Conservation (phyloP, 2,329 filamentous ascomycete species). For the Xylaria sp. region DNA sequence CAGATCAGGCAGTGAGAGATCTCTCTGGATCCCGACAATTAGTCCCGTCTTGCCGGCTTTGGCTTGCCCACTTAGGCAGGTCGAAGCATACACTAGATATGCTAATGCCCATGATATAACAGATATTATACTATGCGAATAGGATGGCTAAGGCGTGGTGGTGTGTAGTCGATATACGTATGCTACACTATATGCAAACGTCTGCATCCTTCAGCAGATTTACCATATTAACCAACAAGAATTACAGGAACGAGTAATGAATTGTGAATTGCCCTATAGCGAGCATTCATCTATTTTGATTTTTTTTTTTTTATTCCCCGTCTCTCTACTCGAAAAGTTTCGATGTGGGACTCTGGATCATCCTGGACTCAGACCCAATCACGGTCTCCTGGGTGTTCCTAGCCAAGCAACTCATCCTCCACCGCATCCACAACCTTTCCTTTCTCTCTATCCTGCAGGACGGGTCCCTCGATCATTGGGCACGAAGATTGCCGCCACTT, state of each 20-base stretch:
- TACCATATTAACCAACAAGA: constrained; percentile 29
- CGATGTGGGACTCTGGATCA: constrained; percentile 30
- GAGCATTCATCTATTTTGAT: constrained; percentile 1
- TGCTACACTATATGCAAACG: constrained; percentile 16
- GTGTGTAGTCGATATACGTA: background rate
- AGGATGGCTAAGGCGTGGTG: background rate
- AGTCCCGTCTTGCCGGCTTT: constrained; percentile 35
- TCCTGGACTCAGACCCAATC: constrained; percentile 22
- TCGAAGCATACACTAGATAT: constrained; percentile 23
- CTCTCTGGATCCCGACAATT: constrained; percentile 1
- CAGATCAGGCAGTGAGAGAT: constrained; percentile 24
- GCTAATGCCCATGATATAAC: constrained; percentile 7
- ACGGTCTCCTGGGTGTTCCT: constrained; percentile 30
- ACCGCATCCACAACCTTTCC: constrained; percentile 46
- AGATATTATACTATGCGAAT: constrained; percentile 1
- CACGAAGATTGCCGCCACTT: constrained; percentile 48
- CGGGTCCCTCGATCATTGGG: constrained; percentile 51
- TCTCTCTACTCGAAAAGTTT: constrained; percentile 27
- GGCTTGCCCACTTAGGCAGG: constrained; percentile 41
- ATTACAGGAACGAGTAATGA: background rate
- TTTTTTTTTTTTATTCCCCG: background rate
- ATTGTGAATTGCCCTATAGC: constrained; percentile 28
- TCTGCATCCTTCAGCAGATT: constrained; percentile 32
- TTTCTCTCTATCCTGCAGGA: constrained; percentile 45
- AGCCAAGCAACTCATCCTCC: constrained; percentile 41